phyloP scores from a whole-genome alignment of 73 alveolate species.

The Paramecium sonneborni region DNA sequence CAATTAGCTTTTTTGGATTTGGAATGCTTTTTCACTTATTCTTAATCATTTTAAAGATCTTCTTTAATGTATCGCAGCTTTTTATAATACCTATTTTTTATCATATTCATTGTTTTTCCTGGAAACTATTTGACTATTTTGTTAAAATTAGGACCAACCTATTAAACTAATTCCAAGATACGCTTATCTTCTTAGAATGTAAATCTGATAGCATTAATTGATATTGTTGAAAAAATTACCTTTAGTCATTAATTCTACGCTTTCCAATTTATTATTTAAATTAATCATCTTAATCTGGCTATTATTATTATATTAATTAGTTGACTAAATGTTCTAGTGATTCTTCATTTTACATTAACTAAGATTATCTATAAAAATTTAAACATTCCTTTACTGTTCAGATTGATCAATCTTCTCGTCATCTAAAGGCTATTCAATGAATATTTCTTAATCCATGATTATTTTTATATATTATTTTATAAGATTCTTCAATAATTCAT shows the following conservation, averaged over 20 bases:
- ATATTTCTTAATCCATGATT: conserved; percentile 33
- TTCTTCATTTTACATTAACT: conserved; percentile 13
- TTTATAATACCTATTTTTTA: conserved; percentile 43
- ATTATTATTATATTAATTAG: neutral
- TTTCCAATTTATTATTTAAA: neutral
- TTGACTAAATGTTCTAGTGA: conserved; percentile 18
- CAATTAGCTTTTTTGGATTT: conserved; percentile 10
- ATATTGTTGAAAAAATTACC: neutral
- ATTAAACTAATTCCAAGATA: conserved; percentile 4
- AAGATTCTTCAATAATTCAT: conserved; percentile 42
- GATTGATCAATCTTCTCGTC: neutral
- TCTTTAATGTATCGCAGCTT: conserved; percentile 42
- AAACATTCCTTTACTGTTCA: neutral
- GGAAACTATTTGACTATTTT: conserved; percentile 54
- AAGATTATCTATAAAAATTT: neutral
- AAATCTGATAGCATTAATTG: conserved; percentile 13
- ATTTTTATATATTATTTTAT: conserved; percentile 1
- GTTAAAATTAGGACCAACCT: conserved; percentile 53
- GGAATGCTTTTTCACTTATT: conserved; percentile 3
- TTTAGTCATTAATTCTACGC: neutral
- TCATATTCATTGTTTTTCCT: conserved; percentile 56
- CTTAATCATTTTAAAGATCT: conserved; percentile 43
- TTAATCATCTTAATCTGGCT: neutral
- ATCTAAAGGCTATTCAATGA: neutral
- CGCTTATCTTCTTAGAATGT: conserved; percentile 49